Evolutionary conservation across 345 rosid genomes (phyloP).

Genomic region (Crucihimalaya himalaica): DNA sequence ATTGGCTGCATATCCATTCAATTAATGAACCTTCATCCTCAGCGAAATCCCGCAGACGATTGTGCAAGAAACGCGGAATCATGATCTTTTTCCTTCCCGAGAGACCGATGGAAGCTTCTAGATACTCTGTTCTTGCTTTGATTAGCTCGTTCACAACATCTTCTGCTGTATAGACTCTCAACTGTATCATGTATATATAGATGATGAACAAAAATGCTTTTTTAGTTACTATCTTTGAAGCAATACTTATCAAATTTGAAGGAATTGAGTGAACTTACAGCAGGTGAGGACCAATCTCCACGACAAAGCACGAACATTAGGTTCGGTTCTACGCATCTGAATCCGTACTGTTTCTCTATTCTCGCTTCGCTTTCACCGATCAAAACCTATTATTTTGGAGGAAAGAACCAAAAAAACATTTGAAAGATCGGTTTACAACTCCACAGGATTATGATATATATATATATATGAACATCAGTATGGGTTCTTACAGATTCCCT

Average conservation of each 20-base stretch:
- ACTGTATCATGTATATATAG: slow-evolving; percentile 14
- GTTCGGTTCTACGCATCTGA: slow-evolving; percentile 41
- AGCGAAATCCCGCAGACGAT: slow-evolving; percentile 32
- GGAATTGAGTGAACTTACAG: slow-evolving; percentile 31
- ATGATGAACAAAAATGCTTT: neutral
- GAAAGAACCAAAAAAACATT: neutral
- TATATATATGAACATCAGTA: neutral
- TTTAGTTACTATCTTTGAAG: neutral
- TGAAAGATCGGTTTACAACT: neutral
- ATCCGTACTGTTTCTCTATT: slow-evolving; percentile 28
- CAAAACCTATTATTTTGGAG: slow-evolving; percentile 21
- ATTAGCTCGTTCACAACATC: slow-evolving; percentile 42
- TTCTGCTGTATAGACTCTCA: slow-evolving; percentile 42
- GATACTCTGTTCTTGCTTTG: slow-evolving; percentile 41
- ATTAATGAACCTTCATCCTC: slow-evolving; percentile 37
- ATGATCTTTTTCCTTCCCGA: slow-evolving; percentile 36
- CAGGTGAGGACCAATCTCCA: slow-evolving; percentile 48
- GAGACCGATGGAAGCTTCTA: slow-evolving; percentile 42
- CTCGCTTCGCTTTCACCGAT: slow-evolving; percentile 29
- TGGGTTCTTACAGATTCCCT: slow-evolving; percentile 30
- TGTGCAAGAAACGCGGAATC: slow-evolving; percentile 32
- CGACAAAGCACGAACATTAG: slow-evolving; percentile 43
- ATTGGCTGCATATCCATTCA: slow-evolving; percentile 41
- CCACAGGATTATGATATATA: neutral
- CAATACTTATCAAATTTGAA: neutral